Evolutionary conservation across 257 asterid genomes (phyloP), one percentile per base, ranked within the genome.

Genomic region (Eustoma russellianum): DNA sequence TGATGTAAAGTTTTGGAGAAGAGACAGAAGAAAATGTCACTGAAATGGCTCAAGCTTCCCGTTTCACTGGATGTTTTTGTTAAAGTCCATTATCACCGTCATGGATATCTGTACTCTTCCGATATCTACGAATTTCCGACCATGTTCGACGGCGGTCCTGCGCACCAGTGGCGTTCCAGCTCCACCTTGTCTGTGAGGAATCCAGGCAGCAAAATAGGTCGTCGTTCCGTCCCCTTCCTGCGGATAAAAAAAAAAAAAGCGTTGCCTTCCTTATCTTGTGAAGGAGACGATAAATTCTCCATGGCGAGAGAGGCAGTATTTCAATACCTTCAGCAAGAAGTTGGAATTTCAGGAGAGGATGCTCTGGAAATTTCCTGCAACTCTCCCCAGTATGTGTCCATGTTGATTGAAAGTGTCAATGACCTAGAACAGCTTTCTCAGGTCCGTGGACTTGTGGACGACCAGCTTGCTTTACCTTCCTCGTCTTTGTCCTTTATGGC

Each of bases 281-380:
- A 35, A 33, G 47, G 34, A 33, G 72, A 44, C 17, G 48, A 56
- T n/a, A 44, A 30, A 11, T 66, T 15, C 13, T 69, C 44, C 50
- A 78, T 47, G 53, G 98, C 94, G 11, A 69, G 79, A 66, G 94
- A 79, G 44, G 96, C 83, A n/a, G 71, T 91, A 30, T 48, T 70
- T 41, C 85, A 56, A 51, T 81, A 82, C 60, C 69, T 91, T 33
- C 82, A 78, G 62, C 70, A 73, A 55, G 71, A 80, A 35, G 50
- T 57, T 46, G 96, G 93, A 33, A 79, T 80, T 59, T 64, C 87
- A n/a, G 33, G 46, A 2, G 85, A 77, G 57, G 90, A 87, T 54
- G 81, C 98, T 62, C n/a, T 64, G 13, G 49, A 17, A 13, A 82
- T 87, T 55, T 76, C 93, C 24, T 41, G 41, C 17, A 83, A 65